phyloP scores from a whole-genome alignment of 2,329 filamentous ascomycete genomes.

The Parascedosporium putredinis region DNA sequence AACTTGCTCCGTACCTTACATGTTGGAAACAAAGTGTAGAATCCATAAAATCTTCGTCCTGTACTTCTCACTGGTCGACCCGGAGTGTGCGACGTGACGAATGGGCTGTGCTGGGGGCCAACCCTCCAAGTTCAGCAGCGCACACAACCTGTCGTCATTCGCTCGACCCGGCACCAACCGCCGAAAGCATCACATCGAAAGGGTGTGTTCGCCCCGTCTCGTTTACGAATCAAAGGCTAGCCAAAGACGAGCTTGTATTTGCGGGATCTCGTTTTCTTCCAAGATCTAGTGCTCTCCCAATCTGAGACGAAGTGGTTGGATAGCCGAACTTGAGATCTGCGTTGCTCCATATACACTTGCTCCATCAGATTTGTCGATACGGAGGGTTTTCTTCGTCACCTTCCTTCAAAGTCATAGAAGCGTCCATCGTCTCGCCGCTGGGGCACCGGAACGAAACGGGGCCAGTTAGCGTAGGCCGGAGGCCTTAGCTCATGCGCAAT shows the following conservation, averaged over 20 bases:
- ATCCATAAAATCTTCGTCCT: not conserved
- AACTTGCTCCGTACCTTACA: constrained; percentile 2
- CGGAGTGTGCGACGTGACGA: constrained; percentile 3
- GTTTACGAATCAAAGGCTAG: too few species aligned
- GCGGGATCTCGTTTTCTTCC: too few species aligned
- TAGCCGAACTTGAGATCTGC: not conserved
- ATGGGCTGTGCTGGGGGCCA: constrained; percentile 1
- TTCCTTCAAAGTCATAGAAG: too few species aligned
- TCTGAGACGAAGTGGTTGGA: not conserved
- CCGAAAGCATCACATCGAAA: too few species aligned
- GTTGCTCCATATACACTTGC: too few species aligned
- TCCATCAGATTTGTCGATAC: too few species aligned
- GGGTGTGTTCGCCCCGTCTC: too few species aligned
- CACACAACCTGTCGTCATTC: not conserved
- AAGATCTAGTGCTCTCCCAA: not conserved
- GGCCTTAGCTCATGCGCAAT: not conserved
- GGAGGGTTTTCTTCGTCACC: too few species aligned
- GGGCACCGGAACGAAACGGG: not conserved
- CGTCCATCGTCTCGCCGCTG: not conserved
- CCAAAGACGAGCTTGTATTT: too few species aligned
- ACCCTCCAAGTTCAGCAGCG: not conserved
- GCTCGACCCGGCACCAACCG: not conserved
- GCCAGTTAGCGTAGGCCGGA: not conserved
- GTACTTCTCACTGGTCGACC: not conserved
- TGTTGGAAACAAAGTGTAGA: not conserved